Evolutionary conservation across 441 rosid genomes (phyloP), one percentile per base, ranked within the genome.

Genomic region (Syzygium syzygioides): DNA sequence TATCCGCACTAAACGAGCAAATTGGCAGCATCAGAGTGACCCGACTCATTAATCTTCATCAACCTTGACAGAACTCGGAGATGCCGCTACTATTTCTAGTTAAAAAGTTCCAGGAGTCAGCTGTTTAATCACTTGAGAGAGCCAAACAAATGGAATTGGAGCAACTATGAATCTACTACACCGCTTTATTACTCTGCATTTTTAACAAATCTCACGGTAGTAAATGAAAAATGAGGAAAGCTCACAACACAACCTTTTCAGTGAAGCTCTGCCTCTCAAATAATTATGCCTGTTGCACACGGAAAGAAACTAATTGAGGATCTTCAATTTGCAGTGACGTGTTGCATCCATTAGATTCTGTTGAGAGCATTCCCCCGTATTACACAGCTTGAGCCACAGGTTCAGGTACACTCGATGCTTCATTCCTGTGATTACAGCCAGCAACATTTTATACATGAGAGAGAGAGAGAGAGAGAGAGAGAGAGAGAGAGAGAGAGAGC

Each of bases 321-420:
- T 41, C 83, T 41, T 76, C 83, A 76, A 76, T 80, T 89, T 50
- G 52, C 55, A 37, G 59, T 85, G 14, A 90, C 53, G 48, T 66
- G 79, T 87, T 60, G 62, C 79, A 79, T 89, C 88, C 87, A 79
- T 19, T 11, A 85, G 87, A 85, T 34, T 64, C 60, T 3, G 53
- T 50, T 45, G 53, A 34, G 41, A 84, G 54, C 28, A 66, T 19
- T 26, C 25, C 80, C 84, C 85, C 60, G 23, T 84, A 59, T 88
- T 93, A 97, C 84, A 91, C 98, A 83, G 97, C 93, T 93, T 94
- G 96, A 62, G 98, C 97, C 87, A 94, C 92, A 20, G 96, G 92
- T 92, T 96, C 99, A 64, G 94, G 94, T 52, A 91, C 90, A 87
- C 80, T 87, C 0, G 94, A 92, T 71, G 90, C 92, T 92, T 95